phyloP scores from a whole-genome alignment of 176 grass and related monocot species.

The Cocos nucifera region DNA sequence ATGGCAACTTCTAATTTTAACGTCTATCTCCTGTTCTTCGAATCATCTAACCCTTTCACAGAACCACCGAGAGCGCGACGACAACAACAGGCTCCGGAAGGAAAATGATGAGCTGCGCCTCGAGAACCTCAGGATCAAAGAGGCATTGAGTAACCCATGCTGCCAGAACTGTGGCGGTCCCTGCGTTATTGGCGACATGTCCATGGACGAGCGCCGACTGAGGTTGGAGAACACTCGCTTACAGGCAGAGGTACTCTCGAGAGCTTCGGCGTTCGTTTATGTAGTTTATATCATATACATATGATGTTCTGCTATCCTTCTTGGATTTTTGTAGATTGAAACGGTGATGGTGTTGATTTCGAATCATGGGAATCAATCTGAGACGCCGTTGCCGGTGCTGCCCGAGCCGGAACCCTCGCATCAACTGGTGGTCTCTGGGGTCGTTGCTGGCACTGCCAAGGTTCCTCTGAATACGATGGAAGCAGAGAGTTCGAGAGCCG shows the following conservation, averaged over 20 bases:
- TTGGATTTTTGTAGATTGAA: too few relatives aligned
- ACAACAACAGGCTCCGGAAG: slow-evolving; percentile 40
- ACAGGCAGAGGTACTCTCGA: slow-evolving; percentile 28
- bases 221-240: slow-evolving; percentile 23
- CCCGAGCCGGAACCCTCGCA: too few relatives aligned
- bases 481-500: too few relatives aligned
- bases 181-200: slow-evolving; percentile 1
- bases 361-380: too few relatives aligned
- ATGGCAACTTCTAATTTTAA: not conserved
- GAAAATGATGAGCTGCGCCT: slow-evolving; percentile 39
- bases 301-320: too few relatives aligned
- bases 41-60: not conserved
- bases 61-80: slow-evolving; percentile 33
- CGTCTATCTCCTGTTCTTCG: not conserved
- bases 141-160: not conserved
- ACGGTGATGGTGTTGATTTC: too few relatives aligned
- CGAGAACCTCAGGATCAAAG: slow-evolving; percentile 34
- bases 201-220: slow-evolving; percentile 22
- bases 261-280: too few relatives aligned
- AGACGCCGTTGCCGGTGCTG: too few relatives aligned
- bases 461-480: not conserved
- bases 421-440: too few relatives aligned
- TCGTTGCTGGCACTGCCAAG: not conserved
- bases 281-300: not conserved
- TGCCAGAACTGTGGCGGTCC: slow-evolving; percentile 26